Base-by-base conservation (phyloP, 2,329 filamentous ascomycete genomes). In the Claviceps fusiformis region DNA sequence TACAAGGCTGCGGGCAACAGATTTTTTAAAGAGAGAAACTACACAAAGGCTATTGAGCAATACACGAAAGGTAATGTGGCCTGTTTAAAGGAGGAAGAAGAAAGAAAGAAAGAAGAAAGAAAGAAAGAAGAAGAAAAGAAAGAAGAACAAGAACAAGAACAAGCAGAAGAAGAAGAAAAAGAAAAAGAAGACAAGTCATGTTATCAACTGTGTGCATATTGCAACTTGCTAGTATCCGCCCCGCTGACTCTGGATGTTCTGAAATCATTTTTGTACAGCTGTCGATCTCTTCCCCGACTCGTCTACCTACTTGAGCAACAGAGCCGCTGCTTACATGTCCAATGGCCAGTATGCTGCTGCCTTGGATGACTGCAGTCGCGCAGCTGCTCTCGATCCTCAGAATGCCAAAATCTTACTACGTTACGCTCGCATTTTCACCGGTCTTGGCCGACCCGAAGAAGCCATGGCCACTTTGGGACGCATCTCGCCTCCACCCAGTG, bases 1-100 rank as follows among this genome's bases (percentile, higher is more conserved):
- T 95, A 86, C 80, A 98, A 98, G 77, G 82, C 87, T 63, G 82
- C 88, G 2, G 93, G 93, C 57, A 98, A 98, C 75, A 93, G 93
- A 66, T 92, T 89, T 67, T 98, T 96, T 80, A 97, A 96, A 75
- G 88, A 91, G 60, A 89, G 86, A 68, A 88, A 96, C 65, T 98
- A 92, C 70, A 74, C 78, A 58, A 86, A 87, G 67, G 92, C 93
- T 29, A 91, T 97, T 68, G 81, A 87, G 62, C 89, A 96, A 70
- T 98, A 97, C 70, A 89, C 87, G 62, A 95, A 95, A 81, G 92
- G 92, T 95, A 76, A 67, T 68, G 19, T 33, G 24, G 7, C 8
- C 19, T 43, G 3, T 35, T 33, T 27, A 4, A 31, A 9, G 24
- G 19, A 10, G 9, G 6, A 27, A 15, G 45, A 47, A 9, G 7